Conservation (phyloP, 2,329 filamentous ascomycete genomes). For the Colletotrichum higginsianum region DNA sequence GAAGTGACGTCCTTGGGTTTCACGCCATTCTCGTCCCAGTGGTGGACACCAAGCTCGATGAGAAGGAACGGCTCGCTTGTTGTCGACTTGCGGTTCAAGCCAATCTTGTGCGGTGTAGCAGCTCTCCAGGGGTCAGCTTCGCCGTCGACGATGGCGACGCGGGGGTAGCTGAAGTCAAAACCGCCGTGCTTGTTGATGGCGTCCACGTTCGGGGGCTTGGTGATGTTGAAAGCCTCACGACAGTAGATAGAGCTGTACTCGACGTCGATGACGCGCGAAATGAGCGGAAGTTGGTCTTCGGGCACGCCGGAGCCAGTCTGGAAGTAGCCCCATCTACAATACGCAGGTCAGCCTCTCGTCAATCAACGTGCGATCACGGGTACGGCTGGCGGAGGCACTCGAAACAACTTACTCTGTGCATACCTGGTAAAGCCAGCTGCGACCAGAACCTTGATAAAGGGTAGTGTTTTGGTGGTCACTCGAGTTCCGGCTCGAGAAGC, state of each 20-base stretch:
- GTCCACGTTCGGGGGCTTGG: slow-evolving; percentile 71
- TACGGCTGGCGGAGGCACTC: background rate
- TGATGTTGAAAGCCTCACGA: slow-evolving; percentile 78
- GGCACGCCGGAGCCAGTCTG: slow-evolving; percentile 81
- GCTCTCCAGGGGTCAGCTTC: slow-evolving; percentile 85
- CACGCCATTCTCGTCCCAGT: slow-evolving; percentile 84
- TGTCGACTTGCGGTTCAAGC: slow-evolving; percentile 71
- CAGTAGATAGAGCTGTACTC: slow-evolving; percentile 76
- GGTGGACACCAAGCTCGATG: slow-evolving; percentile 82
- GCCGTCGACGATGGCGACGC: slow-evolving; percentile 84
- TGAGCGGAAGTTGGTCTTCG: slow-evolving; percentile 72
- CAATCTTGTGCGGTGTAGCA: slow-evolving; percentile 79
- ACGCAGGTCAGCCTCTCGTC: slow-evolving; percentile 36
- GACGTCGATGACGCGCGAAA: slow-evolving; percentile 79
- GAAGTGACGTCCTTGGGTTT: slow-evolving; percentile 73
- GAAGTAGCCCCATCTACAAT: slow-evolving; percentile 80
- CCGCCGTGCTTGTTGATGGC: slow-evolving; percentile 84
- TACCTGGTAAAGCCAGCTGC: slow-evolving; percentile 68
- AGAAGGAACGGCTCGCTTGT: slow-evolving; percentile 79
- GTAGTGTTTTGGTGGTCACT: slow-evolving; percentile 43
- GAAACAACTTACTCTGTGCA: slow-evolving; percentile 64
- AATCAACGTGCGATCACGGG: background rate
- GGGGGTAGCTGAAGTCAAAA: slow-evolving; percentile 79
- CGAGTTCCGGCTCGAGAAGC: slow-evolving; percentile 50
- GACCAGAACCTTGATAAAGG: slow-evolving; percentile 46